A percentile compares a stretch with the other conserved stretches of the same genome.
Evolutionary conservation across 441 rosid species (phyloP).

Genomic region (Brassica hybrid): DNA sequence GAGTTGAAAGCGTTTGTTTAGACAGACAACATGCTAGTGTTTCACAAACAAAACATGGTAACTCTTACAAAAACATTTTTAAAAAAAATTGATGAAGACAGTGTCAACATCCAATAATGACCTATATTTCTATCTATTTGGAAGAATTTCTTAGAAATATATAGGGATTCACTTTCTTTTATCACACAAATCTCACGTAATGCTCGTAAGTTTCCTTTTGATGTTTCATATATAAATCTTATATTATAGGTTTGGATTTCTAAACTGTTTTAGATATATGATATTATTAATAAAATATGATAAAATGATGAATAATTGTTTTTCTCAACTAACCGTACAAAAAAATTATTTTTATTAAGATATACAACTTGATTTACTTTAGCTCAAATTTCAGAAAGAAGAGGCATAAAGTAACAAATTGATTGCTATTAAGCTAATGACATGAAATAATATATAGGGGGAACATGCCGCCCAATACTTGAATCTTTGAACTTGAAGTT

Average conservation of each 20-base stretch:
- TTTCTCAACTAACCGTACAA: neutral
- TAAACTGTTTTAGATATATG: neutral
- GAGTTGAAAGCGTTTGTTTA: neutral
- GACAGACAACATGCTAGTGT: neutral
- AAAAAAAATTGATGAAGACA: neutral
- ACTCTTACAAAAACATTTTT: neutral
- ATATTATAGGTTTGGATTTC: neutral
- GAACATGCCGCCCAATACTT: constrained; percentile 40
- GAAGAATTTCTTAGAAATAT: constrained; percentile 1
- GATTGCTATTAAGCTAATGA: constrained; percentile 11
- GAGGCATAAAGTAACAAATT: constrained; percentile 1
- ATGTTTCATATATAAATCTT: neutral
- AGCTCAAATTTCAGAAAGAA: neutral
- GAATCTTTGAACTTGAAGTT: constrained; percentile 24
- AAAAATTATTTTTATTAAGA: neutral
- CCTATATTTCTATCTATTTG: neutral
- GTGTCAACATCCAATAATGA: neutral
- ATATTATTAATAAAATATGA: neutral
- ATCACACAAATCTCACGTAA: neutral
- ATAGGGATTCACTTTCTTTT: neutral
- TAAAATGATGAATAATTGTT: neutral
- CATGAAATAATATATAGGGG: constrained; percentile 17
- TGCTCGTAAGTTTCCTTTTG: neutral
- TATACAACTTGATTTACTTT: constrained; percentile 14
- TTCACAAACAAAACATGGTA: neutral